Base-by-base conservation (phyloP, 805 yeast genomes). In the Metschnikowia colocasiae region DNA sequence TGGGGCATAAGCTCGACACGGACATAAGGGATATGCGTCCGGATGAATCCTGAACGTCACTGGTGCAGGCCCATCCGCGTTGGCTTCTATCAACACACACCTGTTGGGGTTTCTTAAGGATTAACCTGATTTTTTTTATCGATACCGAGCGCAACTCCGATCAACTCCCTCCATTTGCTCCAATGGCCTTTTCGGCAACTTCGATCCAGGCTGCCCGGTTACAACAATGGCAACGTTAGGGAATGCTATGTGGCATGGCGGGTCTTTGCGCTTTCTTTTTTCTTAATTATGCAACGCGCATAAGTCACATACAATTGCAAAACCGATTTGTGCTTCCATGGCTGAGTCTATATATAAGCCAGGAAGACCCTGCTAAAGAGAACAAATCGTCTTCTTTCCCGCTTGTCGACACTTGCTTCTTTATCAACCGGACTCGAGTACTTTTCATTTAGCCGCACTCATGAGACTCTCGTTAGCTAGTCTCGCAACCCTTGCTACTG, bases 401-500 rank as follows among this genome's bases (percentile, higher is more conserved):
- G 16, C 22, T 38, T 33, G 2, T 30, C 23, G 13, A 26, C 18
- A 16, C 16, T 13, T 26, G 26, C 22, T 25, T 26, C 5, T 19
- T 27, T 27, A 6, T n/a, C 7, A 18, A 12, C 23, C 32, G 18
- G 7, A 18, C 33, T 15, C 16, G 38, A 34, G 3, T 19, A 13
- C 15, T 19, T 13, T 34, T 18, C 20, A 35, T 22, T 18, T 15
- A 7, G 26, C 30, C 12, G 6, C 13, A 9, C 7, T 26, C 22
- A 51, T 51, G 54, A 47, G 41, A 40, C 43, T 51, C 23, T 40
- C 49, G 16, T 22, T 32, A 12, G 37, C 48, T 16, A 30, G 29
- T 19, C 45, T 53, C 37, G 32, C 37, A 20, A 26, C 40, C n/a
- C 51, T 53, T 23, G 53, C 51, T 35, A 39, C 50, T 31, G 40